Percentiles rank a stretch among this genome's conserved stretches.
phyloP scores from a whole-genome alignment of 345 rosid species.

The Eucalyptus polyanthemos region DNA sequence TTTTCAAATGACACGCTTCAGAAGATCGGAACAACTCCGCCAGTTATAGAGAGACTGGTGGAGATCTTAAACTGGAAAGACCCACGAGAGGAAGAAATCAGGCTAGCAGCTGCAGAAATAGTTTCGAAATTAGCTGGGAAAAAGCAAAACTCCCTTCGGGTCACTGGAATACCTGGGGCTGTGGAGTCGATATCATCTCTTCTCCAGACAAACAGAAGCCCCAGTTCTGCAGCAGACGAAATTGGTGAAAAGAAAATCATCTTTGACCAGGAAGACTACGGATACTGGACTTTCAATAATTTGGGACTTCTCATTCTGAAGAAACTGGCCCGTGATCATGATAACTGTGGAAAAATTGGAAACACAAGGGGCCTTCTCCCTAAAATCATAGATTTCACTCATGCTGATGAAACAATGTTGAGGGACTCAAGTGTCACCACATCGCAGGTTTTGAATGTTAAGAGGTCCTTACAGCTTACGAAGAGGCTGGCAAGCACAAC shows the following conservation, averaged over 20 bases:
- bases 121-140: slow-evolving; percentile 54
- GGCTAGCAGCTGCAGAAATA: slow-evolving; percentile 61
- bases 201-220: slow-evolving; percentile 37
- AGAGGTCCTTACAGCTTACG: slow-evolving; percentile 56
- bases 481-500: slow-evolving; percentile 65
- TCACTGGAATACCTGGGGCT: slow-evolving; percentile 69
- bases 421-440: slow-evolving; percentile 28
- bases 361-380: slow-evolving; percentile 76
- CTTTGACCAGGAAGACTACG: slow-evolving; percentile 27
- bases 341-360: slow-evolving; percentile 81
- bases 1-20: slow-evolving; percentile 61
- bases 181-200: slow-evolving; percentile 83
- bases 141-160: slow-evolving; percentile 61
- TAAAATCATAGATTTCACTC: slow-evolving; percentile 64
- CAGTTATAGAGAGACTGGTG: slow-evolving; percentile 54
- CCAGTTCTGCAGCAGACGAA: slow-evolving; percentile 41
- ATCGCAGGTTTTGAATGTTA: slow-evolving; percentile 50
- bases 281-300: slow-evolving; percentile 58
- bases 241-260: slow-evolving; percentile 36
- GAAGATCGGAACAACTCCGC: slow-evolving; percentile 56
- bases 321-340: slow-evolving; percentile 65
- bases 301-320: slow-evolving; percentile 68
- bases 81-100: slow-evolving; percentile 64
- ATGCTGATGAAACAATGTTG: slow-evolving; percentile 34
- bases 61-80: slow-evolving; percentile 90